Conservation (phyloP, 2,329 filamentous ascomycete genomes). For the Colletotrichum nymphaeae region DNA sequence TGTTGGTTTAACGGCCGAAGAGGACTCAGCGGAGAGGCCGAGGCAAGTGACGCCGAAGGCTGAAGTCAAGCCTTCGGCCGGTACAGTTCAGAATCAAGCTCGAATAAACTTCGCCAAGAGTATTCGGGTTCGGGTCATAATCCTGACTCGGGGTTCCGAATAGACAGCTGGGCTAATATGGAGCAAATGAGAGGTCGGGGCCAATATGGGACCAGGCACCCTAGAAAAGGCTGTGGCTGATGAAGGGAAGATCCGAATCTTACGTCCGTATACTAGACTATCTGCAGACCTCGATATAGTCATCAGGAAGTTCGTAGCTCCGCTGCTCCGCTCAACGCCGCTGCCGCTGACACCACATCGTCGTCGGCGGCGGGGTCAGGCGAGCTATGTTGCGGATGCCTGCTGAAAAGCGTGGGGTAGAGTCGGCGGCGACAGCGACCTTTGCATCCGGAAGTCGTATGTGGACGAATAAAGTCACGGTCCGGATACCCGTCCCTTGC, state of each 20-base stretch:
- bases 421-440: not conserved
- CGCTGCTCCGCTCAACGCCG: not conserved
- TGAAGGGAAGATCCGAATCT: not conserved
- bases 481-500: not conserved
- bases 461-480: not conserved
- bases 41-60: not conserved
- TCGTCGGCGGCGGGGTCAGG: no score
- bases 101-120: not conserved
- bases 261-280: not conserved
- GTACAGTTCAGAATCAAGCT: not conserved
- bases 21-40: no score
- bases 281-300: not conserved
- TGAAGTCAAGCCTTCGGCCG: not conserved
- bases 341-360: not conserved
- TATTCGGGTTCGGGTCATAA: not conserved
- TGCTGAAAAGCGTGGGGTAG: no score
- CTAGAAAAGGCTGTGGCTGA: not conserved
- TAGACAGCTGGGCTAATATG: no score
- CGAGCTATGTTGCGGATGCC: no score
- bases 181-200: not conserved
- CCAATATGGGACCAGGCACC: not conserved
- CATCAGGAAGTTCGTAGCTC: not conserved
- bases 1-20: not conserved
- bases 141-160: not conserved
- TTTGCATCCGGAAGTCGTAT: not conserved